Base-by-base conservation (phyloP, 2,329 filamentous ascomycete species). In the Leptodontidium sp. region DNA sequence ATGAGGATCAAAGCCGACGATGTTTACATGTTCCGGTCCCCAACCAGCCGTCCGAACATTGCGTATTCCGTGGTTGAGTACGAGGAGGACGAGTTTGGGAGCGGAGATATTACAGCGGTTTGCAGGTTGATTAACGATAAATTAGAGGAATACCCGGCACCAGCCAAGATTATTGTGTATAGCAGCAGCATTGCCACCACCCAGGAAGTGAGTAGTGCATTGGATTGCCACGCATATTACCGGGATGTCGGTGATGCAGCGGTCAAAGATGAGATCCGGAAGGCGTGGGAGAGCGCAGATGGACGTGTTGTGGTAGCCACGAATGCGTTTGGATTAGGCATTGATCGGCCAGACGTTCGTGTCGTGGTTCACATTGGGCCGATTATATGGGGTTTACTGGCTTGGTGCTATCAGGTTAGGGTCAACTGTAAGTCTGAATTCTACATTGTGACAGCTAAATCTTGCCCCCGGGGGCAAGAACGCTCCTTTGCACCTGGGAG, bases 21-120 rank as follows among this genome's bases (percentile, higher is more conserved):
- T 61, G 43, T 66, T 47, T 32, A 65, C 38, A 65, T 65, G 24
- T 65, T 65, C 32, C 50, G 63, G n/a, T 21, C 49, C 8, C 47
- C 29, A 17, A 65, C 47, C 38, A 65, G 35, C 50, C 63, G 63
- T 65, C 35, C 47, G 4, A 65, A 65, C 35, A 65, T 65, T 65
- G 38, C 32, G 50, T 65, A 65, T 65, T 65, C 38, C 63, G 63
- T 32, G 24, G 63, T 65, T 38, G 50, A 65, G 52, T 65, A 65
- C 26, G 38, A 65, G 26, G 50, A 65, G 63, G 47, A 58, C 14
- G 47, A 57, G 35, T 57, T 58, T 45, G n/a, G 50, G 21, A 47
- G 52, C 45, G 63, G 50, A n/a, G 50, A 65, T 58, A 65, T 65
- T 58, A 11, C 29, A 65, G 50, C 47, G 0, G 50, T 64, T 64